Evolutionary conservation across 2,329 filamentous ascomycete genomes (phyloP), one percentile per base, ranked within the genome.

Genomic region (Ceratocystis alfenasii): DNA sequence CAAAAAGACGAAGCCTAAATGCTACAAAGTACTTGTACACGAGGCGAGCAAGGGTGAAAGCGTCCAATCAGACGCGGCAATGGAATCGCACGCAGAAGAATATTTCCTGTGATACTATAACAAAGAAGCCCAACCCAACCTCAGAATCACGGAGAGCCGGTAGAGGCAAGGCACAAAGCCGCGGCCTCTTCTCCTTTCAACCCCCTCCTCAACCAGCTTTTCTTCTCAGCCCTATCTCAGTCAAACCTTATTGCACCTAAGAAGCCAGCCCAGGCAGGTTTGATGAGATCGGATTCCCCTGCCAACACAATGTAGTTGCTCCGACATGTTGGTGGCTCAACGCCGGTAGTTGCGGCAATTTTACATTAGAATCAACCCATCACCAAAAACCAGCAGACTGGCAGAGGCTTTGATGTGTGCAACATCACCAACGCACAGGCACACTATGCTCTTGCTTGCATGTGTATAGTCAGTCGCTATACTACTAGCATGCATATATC

Each of bases 161-260:
- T 15, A 10, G 22, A 53, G 6, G 6, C 22, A 28, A 28, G 48
- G 10, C 22, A 28, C 48, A 53, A 53, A 53, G 48, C 20, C 12
- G n/a, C 36, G 36, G 36, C 36, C 10, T 12, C 10, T 41, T 41
- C 36, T 41, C 36, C 12, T 12, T 36, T 3, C 0, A 36, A 48
- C 45, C 20, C 48, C 48, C 20, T 50, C 20, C 28, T 10, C 25
- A 28, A 12, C 48, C 7, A 53, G 2, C 22, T 28, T 10, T 15
- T 28, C 28, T 33, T 20, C 4, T 59, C 55, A 59, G 55, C 55
- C 55, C 55, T 59, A 36, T 36, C 22, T 10, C 55, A 59, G 20
- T 59, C 28, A 59, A 59, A 59, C 55, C 55, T 59, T 59, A 59
- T 59, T 59, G 55, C 17, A 59, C 28, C 7, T 15, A 59, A 20